Base-by-base conservation (phyloP, 1,284 basidiomycete genomes). In the Pseudozyma flocculosa region DNA sequence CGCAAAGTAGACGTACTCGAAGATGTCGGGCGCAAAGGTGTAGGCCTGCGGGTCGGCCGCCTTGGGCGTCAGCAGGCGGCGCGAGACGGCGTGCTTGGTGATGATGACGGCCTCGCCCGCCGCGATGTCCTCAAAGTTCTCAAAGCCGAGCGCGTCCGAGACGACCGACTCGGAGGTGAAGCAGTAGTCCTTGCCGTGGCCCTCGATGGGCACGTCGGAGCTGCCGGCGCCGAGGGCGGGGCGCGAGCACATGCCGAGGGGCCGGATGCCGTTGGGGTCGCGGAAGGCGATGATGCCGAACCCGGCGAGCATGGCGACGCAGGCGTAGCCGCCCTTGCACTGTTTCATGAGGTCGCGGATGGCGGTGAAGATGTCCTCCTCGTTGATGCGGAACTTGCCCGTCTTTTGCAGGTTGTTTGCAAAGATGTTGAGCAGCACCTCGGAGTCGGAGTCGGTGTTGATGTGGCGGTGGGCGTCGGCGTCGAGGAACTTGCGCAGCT, bases 1-100 rank as follows among this genome's bases (percentile, higher is more conserved):
- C 9, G 95, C 92, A 79, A 99, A 93, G 82, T 99, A 99, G 63
- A 99, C 94, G 74, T 87, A 96, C 84, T 99, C 95, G 78, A 98
- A 99, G 71, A 98, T 96, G 81, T 98, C 95, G n/a, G 95, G 95
- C 1, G 74, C 54, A 39, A 77, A 77, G 11, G 61, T 15, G 52
- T 66, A 65, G 5, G 55, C 57, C 21, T 61, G 51, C 11, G 55
- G 53, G 18, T 58, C 54, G 42, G 50, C 53, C 42, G 61, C 55
- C 26, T 56, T 44, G 40, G 72, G 58, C 4, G 66, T 62, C 19
- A 78, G 65, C 40, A 63, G 53, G 39, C 74, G 62, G 42, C 74
- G 70, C 43, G 69, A 68, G 30, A 75, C 62, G 41, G 64, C 61
- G 41, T 64, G 58, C 39, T 62, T 65, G 32, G 93, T 97, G 76